Conservation (phyloP, 805 yeast species). For the Barnettozyma pratensis region DNA sequence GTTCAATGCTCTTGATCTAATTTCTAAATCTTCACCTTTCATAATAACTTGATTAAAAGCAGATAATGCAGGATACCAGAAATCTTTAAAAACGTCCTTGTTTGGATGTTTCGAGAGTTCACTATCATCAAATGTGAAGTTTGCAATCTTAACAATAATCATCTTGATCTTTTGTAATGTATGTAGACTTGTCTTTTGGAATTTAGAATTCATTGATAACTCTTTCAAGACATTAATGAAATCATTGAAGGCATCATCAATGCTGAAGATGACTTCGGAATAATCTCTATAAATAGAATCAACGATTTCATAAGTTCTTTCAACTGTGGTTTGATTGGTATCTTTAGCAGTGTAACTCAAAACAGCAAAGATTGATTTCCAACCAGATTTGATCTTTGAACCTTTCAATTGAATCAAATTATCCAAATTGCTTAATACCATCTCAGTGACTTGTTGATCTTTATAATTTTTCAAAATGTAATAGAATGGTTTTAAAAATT, state of each 20-base stretch:
- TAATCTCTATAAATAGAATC: constrained; percentile 57
- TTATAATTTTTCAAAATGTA: constrained; percentile 66
- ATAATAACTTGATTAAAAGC: constrained; percentile 86
- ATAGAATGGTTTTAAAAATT: constrained; percentile 87
- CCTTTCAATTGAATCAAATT: constrained; percentile 81
- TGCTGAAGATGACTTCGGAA: constrained; percentile 56
- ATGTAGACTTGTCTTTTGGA: constrained; percentile 75
- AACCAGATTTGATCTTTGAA: constrained; percentile 78
- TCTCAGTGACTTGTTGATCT: constrained; percentile 68
- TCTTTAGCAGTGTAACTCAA: constrained; percentile 69
- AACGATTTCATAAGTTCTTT: constrained; percentile 58
- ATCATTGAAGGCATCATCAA: constrained; percentile 58
- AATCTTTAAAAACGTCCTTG: constrained; percentile 43
- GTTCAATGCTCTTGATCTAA: constrained; percentile 81
- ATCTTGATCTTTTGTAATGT: constrained; percentile 69
- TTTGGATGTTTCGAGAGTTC: constrained; percentile 17
- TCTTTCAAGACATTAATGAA: constrained; percentile 73
- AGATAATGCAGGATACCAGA: constrained; percentile 83
- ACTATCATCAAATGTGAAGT: constrained; percentile 28
- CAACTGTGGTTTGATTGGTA: constrained; percentile 51
- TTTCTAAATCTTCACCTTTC: constrained; percentile 93
- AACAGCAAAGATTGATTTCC: constrained; percentile 84
- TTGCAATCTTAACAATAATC: constrained; percentile 56
- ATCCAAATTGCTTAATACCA: constrained; percentile 85
- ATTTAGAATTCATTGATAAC: constrained; percentile 77